Conservation (phyloP, 1,139 yeast genomes). For the Casaregolazyma lundiana region DNA sequence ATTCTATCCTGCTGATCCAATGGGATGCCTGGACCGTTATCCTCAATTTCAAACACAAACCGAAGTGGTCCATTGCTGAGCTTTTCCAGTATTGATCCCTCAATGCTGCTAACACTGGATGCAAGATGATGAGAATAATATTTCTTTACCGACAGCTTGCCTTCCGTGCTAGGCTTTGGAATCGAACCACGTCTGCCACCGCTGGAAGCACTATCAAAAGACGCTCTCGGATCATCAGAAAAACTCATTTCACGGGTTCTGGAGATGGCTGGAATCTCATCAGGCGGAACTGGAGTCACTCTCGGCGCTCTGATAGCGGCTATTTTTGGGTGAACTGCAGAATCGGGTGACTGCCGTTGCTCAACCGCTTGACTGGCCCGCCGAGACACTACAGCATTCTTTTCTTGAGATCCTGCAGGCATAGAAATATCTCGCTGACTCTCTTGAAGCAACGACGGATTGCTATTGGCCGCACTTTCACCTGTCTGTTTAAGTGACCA, state of each 20-base stretch:
- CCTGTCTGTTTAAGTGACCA: background rate
- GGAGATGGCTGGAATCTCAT: background rate
- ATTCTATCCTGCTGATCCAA: constrained; percentile 74
- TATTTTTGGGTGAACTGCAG: background rate
- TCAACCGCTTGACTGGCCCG: background rate
- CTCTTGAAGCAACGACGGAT: background rate
- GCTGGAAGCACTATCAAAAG: background rate
- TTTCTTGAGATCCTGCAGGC: too few relatives aligned
- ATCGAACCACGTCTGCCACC: background rate
- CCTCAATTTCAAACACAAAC: constrained; percentile 71
- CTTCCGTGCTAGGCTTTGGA: background rate
- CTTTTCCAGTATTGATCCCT: constrained; percentile 5
- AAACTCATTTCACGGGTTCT: background rate
- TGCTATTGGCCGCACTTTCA: background rate
- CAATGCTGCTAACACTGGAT: background rate
- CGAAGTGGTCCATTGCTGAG: constrained; percentile 1
- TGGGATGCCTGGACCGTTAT: constrained; percentile 92
- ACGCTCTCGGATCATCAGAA: background rate
- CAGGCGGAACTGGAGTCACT: background rate
- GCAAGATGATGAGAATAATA: background rate
- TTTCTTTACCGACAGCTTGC: background rate
- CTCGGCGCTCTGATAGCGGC: background rate
- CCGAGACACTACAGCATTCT: background rate
- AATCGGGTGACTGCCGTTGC: background rate
- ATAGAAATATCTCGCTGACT: background rate